Conservation (phyloP, 2,329 filamentous ascomycete genomes). For the Gnomoniopsis sp. region DNA sequence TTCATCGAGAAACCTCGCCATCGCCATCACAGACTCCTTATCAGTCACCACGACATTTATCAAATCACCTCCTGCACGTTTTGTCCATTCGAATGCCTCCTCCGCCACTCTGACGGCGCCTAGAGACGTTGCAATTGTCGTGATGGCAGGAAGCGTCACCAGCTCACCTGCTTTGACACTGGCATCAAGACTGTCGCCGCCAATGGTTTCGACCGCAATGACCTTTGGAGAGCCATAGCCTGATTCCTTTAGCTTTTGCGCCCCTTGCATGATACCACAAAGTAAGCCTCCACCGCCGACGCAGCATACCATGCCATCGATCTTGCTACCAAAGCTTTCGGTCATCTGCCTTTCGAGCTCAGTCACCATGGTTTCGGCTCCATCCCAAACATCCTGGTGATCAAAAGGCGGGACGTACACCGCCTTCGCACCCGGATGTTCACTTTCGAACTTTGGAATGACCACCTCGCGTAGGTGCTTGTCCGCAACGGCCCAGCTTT, state of each 20-base stretch:
- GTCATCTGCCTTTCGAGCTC: slow-evolving; percentile 36
- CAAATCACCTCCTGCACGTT: slow-evolving; percentile 37
- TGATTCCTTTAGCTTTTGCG: slow-evolving; percentile 39
- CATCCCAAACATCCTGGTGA: slow-evolving; percentile 63
- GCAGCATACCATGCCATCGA: slow-evolving; percentile 64
- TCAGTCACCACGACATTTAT: slow-evolving; percentile 65
- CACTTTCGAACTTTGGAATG: slow-evolving; percentile 40
- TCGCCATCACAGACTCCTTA: slow-evolving; percentile 75
- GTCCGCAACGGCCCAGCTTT: slow-evolving; percentile 68
- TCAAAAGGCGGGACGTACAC: slow-evolving; percentile 68
- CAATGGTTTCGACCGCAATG: slow-evolving; percentile 69
- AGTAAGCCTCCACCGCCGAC: slow-evolving; percentile 71
- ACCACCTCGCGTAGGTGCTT: slow-evolving; percentile 49
- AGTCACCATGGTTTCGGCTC: slow-evolving; percentile 54
- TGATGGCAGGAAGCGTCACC: slow-evolving; percentile 65
- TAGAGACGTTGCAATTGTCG: slow-evolving; percentile 67
- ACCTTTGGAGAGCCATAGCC: slow-evolving; percentile 38
- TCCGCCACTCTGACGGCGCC: slow-evolving; percentile 65
- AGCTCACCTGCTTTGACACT: slow-evolving; percentile 51
- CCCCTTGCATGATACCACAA: slow-evolving; percentile 62
- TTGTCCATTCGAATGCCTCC: slow-evolving; percentile 55
- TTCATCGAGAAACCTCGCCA: slow-evolving; percentile 75
- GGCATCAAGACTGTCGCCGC: slow-evolving; percentile 62
- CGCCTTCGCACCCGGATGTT: slow-evolving; percentile 31
- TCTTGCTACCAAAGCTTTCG: slow-evolving; percentile 21